Evolutionary conservation across 345 rosid genomes (phyloP), one percentile per base, ranked within the genome.

Genomic region (Melastoma malabathricum): DNA sequence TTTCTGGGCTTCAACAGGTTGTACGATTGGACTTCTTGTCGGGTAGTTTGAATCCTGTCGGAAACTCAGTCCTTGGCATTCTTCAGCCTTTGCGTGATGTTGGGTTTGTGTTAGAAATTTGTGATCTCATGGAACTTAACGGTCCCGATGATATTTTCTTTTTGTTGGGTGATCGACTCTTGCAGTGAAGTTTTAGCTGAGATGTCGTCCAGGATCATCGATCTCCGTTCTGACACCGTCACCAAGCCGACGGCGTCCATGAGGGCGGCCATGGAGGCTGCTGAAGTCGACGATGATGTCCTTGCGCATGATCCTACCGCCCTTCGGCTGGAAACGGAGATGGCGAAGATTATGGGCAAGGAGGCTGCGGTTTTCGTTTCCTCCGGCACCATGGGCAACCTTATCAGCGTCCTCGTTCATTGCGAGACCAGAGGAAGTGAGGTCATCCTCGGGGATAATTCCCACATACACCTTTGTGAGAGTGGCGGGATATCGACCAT

Each of bases 341-440:
- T 92, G 77, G 89, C 96, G 0, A 76, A 66, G 67, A 69, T 87
- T 48, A 71, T 55, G 13, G 84, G 90, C 52, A 92, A 92, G 78
- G 98, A 92, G 66, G 93, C 88, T 2, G 96, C 82, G 1, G 66
- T 92, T 18, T 92, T 72, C 64, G 93, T 92, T 51, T 93, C 96
- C 0, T 87, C 98, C 3, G 98, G 98, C 31, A 87, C 96, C 6
- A 92, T 87, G 96, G 95, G 89, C 20, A 92, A 92, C 75, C 83
- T 87, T 23, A 76, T 87, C 19, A 84, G 98, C 44, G 95, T 92
- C 23, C 83, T 92, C 47, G 89, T 84, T 47, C 96, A 87, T 54
- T 92, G 98, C 58, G 81, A 84, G 39, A 60, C 70, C 54, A 70
- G 96, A 55, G 98, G 95, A 15, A 92, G 96, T 56, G 96, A 92